Percentiles rank a stretch among this genome's conserved stretches.
These are phyloP conservation scores for Trichocladium antarcticum DNA, from an alignment of 495 filamentous ascomycete genomes.

Conservation along the genomic window DNA sequence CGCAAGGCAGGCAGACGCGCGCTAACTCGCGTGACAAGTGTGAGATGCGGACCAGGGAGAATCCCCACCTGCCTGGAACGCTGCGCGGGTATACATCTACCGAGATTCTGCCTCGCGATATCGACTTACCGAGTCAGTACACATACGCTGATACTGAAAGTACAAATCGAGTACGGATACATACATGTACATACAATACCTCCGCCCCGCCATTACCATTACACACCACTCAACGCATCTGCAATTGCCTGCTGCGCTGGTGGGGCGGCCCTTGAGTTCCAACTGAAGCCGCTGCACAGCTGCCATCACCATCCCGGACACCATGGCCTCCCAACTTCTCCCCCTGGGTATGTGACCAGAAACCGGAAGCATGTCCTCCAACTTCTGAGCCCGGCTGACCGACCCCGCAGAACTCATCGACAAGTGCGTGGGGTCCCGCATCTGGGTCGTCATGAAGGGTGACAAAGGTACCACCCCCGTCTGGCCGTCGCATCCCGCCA, in stretches of 20 bases:
- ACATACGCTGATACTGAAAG: too few species aligned
- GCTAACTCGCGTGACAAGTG: not conserved
- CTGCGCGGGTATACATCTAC: not conserved
- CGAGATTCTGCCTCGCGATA: not conserved
- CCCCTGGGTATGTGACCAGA: conserved; percentile 49
- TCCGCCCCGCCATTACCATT: too few species aligned
- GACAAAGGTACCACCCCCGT: conserved; percentile 63
- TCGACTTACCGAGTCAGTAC: too few species aligned
- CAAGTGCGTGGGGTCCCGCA: conserved; percentile 92
- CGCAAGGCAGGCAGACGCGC: not conserved
- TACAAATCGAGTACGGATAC: too few species aligned
- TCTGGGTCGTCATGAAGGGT: conserved; percentile 99
- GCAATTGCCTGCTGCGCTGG: not conserved
- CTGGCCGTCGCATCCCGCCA: not conserved
- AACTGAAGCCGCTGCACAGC: not conserved
- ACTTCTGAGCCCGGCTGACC: conserved; percentile 7
- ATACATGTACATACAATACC: too few species aligned
- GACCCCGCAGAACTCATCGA: conserved; percentile 77
- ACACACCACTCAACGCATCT: not conserved
- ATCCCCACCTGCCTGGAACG: not conserved
- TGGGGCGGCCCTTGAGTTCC: not conserved
- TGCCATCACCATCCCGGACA: conserved; percentile 6
- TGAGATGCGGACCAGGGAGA: not conserved
- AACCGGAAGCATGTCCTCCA: not conserved
- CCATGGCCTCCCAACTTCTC: conserved; percentile 71